Conservation (phyloP, 495 filamentous ascomycete genomes). For the Rhizodiscina lignyota region DNA sequence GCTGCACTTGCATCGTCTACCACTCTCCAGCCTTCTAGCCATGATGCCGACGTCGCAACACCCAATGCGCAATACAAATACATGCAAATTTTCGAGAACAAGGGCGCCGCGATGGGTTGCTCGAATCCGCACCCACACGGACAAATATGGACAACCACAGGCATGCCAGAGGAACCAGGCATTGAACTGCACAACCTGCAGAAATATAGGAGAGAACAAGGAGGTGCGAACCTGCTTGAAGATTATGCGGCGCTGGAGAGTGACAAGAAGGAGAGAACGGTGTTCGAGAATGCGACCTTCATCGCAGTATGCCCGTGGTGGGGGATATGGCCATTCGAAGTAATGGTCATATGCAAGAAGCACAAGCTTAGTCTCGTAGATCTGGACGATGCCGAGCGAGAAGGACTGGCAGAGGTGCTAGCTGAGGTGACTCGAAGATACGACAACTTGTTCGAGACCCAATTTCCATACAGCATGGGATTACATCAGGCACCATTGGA, state of each 20-base stretch:
- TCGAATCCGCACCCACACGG: slow-evolving; percentile 97
- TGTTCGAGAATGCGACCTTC: slow-evolving; percentile 72
- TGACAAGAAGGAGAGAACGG: slow-evolving; percentile 65
- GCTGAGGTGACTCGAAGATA: slow-evolving; percentile 78
- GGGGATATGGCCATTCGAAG: slow-evolving; percentile 94
- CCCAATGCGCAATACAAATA: slow-evolving; percentile 74
- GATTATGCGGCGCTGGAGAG: slow-evolving; percentile 80
- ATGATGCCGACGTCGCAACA: slow-evolving; percentile 26
- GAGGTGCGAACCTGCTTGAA: slow-evolving; percentile 54
- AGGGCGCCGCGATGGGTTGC: slow-evolving; percentile 95
- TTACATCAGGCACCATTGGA: slow-evolving; percentile 89
- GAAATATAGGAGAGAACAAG: slow-evolving; percentile 56
- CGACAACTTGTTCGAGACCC: slow-evolving; percentile 93
- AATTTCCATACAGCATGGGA: slow-evolving; percentile 80
- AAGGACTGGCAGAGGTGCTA: slow-evolving; percentile 62
- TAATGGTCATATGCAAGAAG: slow-evolving; percentile 69
- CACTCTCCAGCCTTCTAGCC: slow-evolving; percentile 30
- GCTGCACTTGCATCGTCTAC: slow-evolving; percentile 29
- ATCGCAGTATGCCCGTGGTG: slow-evolving; percentile 88
- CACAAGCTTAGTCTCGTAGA: slow-evolving; percentile 74
- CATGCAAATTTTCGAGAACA: slow-evolving; percentile 99
- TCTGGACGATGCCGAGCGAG: slow-evolving; percentile 47
- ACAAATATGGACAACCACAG: slow-evolving; percentile 87
- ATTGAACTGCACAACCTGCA: slow-evolving; percentile 61
- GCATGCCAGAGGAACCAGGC: slow-evolving; percentile 71